Conservation (phyloP, 1,139 yeast genomes). For the Hansenula anomala region DNA sequence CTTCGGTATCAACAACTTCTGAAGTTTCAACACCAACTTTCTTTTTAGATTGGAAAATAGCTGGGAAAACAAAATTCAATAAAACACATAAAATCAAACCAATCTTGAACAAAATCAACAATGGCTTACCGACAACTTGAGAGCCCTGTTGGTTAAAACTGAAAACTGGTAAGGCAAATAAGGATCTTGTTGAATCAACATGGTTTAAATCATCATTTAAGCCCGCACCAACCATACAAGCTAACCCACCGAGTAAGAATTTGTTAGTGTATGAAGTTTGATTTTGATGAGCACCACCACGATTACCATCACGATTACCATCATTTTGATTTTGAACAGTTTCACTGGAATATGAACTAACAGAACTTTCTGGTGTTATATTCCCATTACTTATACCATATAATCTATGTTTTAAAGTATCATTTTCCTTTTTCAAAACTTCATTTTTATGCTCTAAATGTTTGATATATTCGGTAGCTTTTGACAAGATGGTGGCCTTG, state of each 20-base stretch:
- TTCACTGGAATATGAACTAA: constrained; percentile 9
- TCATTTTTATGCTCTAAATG: constrained; percentile 74
- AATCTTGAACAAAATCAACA: constrained; percentile 14
- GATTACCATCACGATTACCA: constrained; percentile 3
- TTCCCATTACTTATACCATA: constrained; percentile 7
- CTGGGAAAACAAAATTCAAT: constrained; percentile 22
- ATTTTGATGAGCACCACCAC: constrained; percentile 4
- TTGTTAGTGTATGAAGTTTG: constrained; percentile 18
- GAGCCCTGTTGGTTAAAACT: constrained; percentile 24
- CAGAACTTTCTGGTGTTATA: constrained; percentile 19
- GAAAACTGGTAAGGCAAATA: constrained; percentile 27
- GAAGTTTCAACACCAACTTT: constrained; percentile 2
- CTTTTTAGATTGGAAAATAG: constrained; percentile 15
- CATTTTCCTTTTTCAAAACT: constrained; percentile 48
- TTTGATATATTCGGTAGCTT: constrained; percentile 86
- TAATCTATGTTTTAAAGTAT: constrained; percentile 35
- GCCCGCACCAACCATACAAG: constrained; percentile 29
- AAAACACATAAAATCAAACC: constrained; percentile 20
- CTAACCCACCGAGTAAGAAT: constrained; percentile 28
- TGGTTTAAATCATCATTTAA: constrained; percentile 24
- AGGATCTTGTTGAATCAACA: constrained; percentile 21
- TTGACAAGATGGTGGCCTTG: constrained; percentile 82
- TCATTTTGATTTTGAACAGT: constrained; percentile 2
- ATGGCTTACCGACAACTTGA: constrained; percentile 18
- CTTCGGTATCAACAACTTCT: background rate